Conservation (phyloP, 345 rosid species). For the Sapria himalayana region DNA sequence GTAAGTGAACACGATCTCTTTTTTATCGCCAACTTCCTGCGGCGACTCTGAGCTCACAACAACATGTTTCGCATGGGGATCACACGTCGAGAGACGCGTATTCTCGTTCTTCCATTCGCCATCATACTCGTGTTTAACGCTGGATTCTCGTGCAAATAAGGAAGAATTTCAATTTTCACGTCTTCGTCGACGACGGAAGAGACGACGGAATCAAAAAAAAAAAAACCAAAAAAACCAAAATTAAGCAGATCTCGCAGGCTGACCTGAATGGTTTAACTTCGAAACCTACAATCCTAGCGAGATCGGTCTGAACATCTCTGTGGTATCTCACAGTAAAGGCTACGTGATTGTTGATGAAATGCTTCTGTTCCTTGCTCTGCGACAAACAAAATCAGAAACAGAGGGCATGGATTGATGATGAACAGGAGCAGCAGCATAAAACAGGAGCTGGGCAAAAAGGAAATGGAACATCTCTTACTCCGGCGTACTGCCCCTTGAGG, state of each 20-base stretch:
- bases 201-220: too few relatives aligned
- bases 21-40: slow-evolving; percentile 61
- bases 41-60: slow-evolving; percentile 73
- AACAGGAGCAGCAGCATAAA: too few relatives aligned
- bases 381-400: slow-evolving; percentile 3
- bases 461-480: slow-evolving; percentile 30
- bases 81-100: slow-evolving; percentile 49
- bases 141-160: too few relatives aligned
- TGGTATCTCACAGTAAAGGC: slow-evolving; percentile 56
- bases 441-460: too few relatives aligned
- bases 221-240: too few relatives aligned
- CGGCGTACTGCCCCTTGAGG: slow-evolving; percentile 40
- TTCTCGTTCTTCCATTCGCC: slow-evolving; percentile 53
- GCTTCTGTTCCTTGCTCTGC: slow-evolving; percentile 65
- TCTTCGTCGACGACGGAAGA: too few relatives aligned
- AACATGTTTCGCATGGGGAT: slow-evolving; percentile 60
- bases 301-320: slow-evolving; percentile 34
- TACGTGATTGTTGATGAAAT: slow-evolving; percentile 71
- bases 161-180: too few relatives aligned
- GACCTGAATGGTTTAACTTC: slow-evolving; percentile 90
- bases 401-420: neutral
- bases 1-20: slow-evolving; percentile 59
- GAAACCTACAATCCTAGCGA: slow-evolving; percentile 76
- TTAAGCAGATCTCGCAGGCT: too few relatives aligned
- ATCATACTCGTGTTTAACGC: slow-evolving; percentile 58